Evolutionary conservation across 2,329 filamentous ascomycete genomes (phyloP).

Genomic region (Fusarium coffeatum): DNA sequence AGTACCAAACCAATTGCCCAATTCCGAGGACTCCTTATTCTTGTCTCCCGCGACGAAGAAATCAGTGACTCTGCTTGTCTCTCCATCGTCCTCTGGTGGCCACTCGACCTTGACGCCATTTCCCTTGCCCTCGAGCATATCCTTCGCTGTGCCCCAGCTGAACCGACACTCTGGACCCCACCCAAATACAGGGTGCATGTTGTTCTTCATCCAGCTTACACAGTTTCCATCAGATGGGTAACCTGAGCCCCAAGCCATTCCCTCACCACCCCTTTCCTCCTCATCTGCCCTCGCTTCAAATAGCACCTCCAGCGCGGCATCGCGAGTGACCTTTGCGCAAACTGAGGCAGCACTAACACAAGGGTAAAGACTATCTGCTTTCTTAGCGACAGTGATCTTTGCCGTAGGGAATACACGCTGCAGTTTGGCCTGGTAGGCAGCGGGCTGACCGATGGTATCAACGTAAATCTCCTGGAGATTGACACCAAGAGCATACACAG

Average conservation of each 20-base stretch:
- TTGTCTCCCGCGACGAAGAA: slow-evolving; percentile 69
- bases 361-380: slow-evolving; percentile 92
- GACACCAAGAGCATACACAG: slow-evolving; percentile 80
- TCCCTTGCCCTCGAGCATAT: slow-evolving; percentile 84
- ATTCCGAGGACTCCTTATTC: slow-evolving; percentile 68
- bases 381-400: slow-evolving; percentile 83
- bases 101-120: slow-evolving; percentile 81
- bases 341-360: slow-evolving; percentile 94
- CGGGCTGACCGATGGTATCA: slow-evolving; percentile 89
- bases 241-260: slow-evolving; percentile 83
- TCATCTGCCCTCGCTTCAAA: slow-evolving; percentile 63
- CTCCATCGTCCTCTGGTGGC: slow-evolving; percentile 79
- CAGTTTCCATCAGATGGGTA: slow-evolving; percentile 91
- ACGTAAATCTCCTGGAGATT: slow-evolving; percentile 92
- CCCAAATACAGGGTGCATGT: slow-evolving; percentile 94
- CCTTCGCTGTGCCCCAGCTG: slow-evolving; percentile 95
- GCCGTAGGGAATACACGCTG: slow-evolving; percentile 84
- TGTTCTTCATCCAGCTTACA: slow-evolving; percentile 81
- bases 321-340: slow-evolving; percentile 94
- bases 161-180: slow-evolving; percentile 95
- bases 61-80: slow-evolving; percentile 77
- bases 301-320: slow-evolving; percentile 85
- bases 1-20: slow-evolving; percentile 85
- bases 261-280: slow-evolving; percentile 52
- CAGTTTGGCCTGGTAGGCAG: slow-evolving; percentile 84